These are phyloP conservation scores for Talaromyces marneffei DNA, from an alignment of 2,329 filamentous ascomycete species.

Conservation along the genomic window DNA sequence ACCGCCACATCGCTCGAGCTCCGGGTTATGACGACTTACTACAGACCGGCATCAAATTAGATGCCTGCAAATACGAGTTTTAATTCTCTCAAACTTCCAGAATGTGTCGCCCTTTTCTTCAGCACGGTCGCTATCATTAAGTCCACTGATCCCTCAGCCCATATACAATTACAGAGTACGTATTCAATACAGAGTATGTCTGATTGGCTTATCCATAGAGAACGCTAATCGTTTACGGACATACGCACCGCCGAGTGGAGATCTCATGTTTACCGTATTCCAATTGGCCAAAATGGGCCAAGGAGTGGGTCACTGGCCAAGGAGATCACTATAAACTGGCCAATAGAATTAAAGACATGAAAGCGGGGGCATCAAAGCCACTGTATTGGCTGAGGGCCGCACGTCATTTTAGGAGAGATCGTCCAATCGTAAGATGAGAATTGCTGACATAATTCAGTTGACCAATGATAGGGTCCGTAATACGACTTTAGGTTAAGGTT, in stretches of 20 bases:
- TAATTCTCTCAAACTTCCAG: background rate
- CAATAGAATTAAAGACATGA: background rate
- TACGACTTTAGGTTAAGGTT: background rate
- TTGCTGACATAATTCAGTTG: background rate
- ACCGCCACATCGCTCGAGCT: background rate
- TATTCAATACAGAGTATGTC: background rate
- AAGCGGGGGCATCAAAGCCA: background rate
- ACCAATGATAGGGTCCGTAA: background rate
- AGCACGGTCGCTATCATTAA: no score
- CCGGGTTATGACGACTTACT: background rate
- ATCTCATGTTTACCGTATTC: background rate
- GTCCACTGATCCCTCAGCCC: no score
- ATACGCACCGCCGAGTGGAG: background rate
- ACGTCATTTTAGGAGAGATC: background rate
- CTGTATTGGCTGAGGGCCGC: background rate
- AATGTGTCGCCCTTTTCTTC: no score
- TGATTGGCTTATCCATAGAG: background rate
- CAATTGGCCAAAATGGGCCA: background rate
- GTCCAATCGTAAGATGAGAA: background rate
- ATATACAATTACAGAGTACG: background rate
- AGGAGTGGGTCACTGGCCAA: background rate
- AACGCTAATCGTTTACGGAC: background rate
- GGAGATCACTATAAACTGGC: background rate
- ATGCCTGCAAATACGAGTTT: background rate
- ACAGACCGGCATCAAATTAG: background rate